Conservation (phyloP, 2,329 filamentous ascomycete species). For the Penicillium sp. region DNA sequence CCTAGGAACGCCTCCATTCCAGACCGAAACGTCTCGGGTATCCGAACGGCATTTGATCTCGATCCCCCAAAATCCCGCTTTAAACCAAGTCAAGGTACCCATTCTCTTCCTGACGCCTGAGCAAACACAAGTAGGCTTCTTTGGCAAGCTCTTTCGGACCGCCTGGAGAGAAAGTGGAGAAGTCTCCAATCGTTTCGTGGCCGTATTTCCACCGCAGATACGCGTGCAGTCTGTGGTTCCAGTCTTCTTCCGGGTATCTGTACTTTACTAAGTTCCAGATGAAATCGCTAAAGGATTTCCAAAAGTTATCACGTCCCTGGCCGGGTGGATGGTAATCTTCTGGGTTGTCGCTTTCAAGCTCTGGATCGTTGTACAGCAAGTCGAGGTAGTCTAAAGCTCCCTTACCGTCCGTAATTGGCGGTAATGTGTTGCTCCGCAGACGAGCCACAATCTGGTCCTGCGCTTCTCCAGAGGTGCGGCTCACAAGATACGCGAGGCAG, state of each 20-base stretch:
- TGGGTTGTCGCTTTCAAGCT: not conserved
- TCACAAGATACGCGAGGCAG: not conserved
- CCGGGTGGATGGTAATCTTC: not conserved
- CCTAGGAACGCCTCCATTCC: no score
- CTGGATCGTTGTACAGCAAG: slow-evolving; percentile 5
- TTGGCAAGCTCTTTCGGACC: slow-evolving; percentile 1
- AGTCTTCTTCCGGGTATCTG: not conserved
- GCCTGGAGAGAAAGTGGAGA: not conserved
- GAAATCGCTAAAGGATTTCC: not conserved
- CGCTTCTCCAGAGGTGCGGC: slow-evolving; percentile 5
- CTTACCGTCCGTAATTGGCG: not conserved
- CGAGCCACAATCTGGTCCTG: slow-evolving; percentile 5
- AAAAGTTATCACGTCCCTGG: not conserved
- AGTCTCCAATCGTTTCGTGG: not conserved
- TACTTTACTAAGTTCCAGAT: slow-evolving; percentile 7
- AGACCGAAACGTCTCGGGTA: no score
- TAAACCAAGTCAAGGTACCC: not conserved
- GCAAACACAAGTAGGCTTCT: not conserved
- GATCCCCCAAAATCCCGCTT: no score
- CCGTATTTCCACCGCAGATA: not conserved
- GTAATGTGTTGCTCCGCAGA: not conserved
- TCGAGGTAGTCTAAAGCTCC: slow-evolving; percentile 1
- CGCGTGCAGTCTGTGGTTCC: not conserved
- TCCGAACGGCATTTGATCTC: no score
- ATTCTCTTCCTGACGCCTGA: not conserved